Base-by-base conservation (phyloP, 2,329 filamentous ascomycete species). In the Aureobasidium vineae region DNA sequence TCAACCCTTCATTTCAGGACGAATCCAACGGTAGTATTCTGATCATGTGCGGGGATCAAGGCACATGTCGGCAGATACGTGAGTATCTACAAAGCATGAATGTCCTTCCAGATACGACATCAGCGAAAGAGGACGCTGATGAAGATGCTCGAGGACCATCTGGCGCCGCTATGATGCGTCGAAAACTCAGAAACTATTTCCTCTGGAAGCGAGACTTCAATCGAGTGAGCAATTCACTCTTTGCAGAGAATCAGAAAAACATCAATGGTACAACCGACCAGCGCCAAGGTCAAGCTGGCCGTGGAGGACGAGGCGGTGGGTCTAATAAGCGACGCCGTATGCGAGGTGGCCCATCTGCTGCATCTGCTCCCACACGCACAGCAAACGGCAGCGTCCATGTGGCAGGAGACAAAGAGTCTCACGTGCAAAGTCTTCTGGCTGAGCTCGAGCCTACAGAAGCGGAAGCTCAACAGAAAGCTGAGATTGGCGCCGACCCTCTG, bases 61-160 rank as follows among this genome's bases (percentile, higher is more conserved):
- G 88, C 66, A 96, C 92, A 10, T 96, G 91, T 73, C 86, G 90
- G 16, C 95, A 99, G 72, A 81, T 99, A 49, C 87, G 92, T 70
- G 94, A 98, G 75, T 98, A 94, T 75, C 80, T 99, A 23, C 90
- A 96, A 75, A 92, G 87, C 7, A 97, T 97, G 92, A 87, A 96
- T 73, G 84, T 93, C 33, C 86, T 85, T 64, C 83, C 87, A 63
- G 69, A 73, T 16, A 53, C 40, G 70, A 74, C 59, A 68, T 67
- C 21, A 68, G 71, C 23, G 69, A 81, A 23, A 5, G 83, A 85
- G 40, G 80, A 85, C 63, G 74, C 74, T 19, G 56, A 63, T 28
- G 59, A 66, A 41, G 85, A 84, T 69, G 86, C 90, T 1, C 52
- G 38, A 21, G 61, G 61, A 11, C 61, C 61, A 19, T 96, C 92